Percentiles rank a stretch among this genome's conserved stretches.
Evolutionary conservation across 2,329 filamentous ascomycete genomes (phyloP).

Genomic region (Hypomyces perniciosus): DNA sequence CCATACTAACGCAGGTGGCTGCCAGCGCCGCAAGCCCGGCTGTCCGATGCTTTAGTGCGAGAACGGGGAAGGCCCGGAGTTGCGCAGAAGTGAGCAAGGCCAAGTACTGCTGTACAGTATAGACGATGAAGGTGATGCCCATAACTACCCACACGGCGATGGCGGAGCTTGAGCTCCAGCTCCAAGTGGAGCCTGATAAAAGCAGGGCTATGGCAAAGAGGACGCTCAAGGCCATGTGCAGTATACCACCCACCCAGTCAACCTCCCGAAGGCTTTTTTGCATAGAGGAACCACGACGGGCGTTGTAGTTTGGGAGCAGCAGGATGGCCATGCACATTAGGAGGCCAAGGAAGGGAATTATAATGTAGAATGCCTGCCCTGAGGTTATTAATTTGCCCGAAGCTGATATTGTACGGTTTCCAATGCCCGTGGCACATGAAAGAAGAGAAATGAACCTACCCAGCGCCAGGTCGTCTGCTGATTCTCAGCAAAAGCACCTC

Average conservation of each 20-base stretch:
- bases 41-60: neutral
- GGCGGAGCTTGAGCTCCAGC: constrained; percentile 39
- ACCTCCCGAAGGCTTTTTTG: constrained; percentile 17
- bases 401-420: too few relatives aligned
- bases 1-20: constrained; percentile 29
- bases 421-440: neutral
- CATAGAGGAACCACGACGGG: neutral
- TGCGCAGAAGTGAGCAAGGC: constrained; percentile 37
- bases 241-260: constrained; percentile 26
- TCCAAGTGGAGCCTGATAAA: constrained; percentile 44
- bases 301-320: neutral
- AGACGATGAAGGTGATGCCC: constrained; percentile 37
- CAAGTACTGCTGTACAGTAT: constrained; percentile 41
- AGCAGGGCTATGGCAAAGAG: constrained; percentile 41
- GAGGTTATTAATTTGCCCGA: too few relatives aligned
- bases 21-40: constrained; percentile 31
- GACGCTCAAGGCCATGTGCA: constrained; percentile 28
- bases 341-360: constrained; percentile 37
- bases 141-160: constrained; percentile 44
- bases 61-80: constrained; percentile 35
- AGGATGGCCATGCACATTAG: neutral
- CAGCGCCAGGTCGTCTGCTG: constrained; percentile 36
- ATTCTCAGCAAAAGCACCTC: constrained; percentile 29
- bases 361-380: constrained; percentile 44
- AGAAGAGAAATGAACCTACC: constrained; percentile 32